These are phyloP conservation scores for Podospora comata DNA, from an alignment of 495 filamentous ascomycete species.

Conservation along the genomic window DNA sequence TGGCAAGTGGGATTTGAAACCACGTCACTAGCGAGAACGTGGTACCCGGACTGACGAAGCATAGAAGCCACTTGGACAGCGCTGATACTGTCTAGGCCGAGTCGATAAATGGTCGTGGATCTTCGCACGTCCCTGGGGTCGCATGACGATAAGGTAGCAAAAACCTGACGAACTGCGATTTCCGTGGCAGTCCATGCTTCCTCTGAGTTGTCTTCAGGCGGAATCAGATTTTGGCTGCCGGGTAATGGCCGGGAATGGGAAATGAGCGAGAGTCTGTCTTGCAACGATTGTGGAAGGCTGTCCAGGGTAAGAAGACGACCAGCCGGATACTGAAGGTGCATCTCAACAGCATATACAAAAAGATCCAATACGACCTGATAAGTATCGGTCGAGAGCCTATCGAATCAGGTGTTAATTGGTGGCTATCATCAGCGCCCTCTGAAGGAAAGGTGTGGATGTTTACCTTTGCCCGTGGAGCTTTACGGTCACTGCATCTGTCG, in stretches of 20 bases:
- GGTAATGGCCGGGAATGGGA: not conserved
- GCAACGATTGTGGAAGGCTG: slow-evolving; percentile 9
- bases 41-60: slow-evolving; percentile 56
- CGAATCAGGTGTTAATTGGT: slow-evolving; percentile 20
- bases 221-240: not conserved
- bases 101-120: slow-evolving; percentile 68
- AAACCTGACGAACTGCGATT: slow-evolving; percentile 48
- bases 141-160: slow-evolving; percentile 54
- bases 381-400: slow-evolving; percentile 41
- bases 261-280: not conserved
- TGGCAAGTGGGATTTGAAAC: slow-evolving; percentile 57
- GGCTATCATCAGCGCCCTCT: not conserved
- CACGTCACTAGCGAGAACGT: slow-evolving; percentile 62
- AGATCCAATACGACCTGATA: slow-evolving; percentile 44
- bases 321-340: slow-evolving; percentile 33
- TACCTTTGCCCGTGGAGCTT: slow-evolving; percentile 30
- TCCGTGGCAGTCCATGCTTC: slow-evolving; percentile 52
- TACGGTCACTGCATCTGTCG: slow-evolving; percentile 22
- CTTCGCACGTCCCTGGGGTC: slow-evolving; percentile 54
- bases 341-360: slow-evolving; percentile 45
- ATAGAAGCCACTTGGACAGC: slow-evolving; percentile 71
- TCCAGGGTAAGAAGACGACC: slow-evolving; percentile 25
- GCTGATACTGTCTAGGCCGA: slow-evolving; percentile 86
- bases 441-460: slow-evolving; percentile 4
- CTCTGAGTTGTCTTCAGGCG: not conserved